Percentiles rank a stretch among this genome's conserved stretches.
Conservation (phyloP, 108 stramenopile species). For the Nitzschia palea region DNA sequence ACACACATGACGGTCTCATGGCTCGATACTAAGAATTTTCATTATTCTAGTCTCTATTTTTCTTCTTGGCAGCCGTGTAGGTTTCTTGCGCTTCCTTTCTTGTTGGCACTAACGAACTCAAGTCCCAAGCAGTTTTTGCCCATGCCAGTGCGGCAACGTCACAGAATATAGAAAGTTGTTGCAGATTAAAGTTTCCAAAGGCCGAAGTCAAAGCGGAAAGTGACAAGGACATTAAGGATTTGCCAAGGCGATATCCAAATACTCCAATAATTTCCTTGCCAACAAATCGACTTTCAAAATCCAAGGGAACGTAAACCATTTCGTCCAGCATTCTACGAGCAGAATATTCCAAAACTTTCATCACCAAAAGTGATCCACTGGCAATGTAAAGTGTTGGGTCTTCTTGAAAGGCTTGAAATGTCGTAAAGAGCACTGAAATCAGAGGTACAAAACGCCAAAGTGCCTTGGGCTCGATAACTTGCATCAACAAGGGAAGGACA, state of each 20-base stretch:
- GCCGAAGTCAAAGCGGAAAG: constrained; percentile 69
- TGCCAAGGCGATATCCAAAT: constrained; percentile 86
- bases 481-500: constrained; percentile 63
- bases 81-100: constrained; percentile 62
- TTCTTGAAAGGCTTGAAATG: constrained; percentile 39
- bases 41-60: too few species aligned
- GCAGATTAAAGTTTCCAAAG: constrained; percentile 58
- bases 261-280: constrained; percentile 89
- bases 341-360: constrained; percentile 87
- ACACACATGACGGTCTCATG: not conserved
- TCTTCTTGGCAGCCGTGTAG: constrained; percentile 5
- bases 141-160: constrained; percentile 55
- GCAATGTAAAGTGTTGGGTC: constrained; percentile 71
- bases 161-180: constrained; percentile 63
- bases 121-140: constrained; percentile 63
- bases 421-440: constrained; percentile 41
- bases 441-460: constrained; percentile 75
- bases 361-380: constrained; percentile 62
- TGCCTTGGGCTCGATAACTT: constrained; percentile 54
- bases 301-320: constrained; percentile 86
- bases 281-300: constrained; percentile 81
- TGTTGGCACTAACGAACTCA: constrained; percentile 77
- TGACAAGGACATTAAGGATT: constrained; percentile 64
- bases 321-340: constrained; percentile 85
- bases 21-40: too few species aligned